phyloP scores from a whole-genome alignment of 2,329 filamentous ascomycete genomes.

The Cercospora zeina region DNA sequence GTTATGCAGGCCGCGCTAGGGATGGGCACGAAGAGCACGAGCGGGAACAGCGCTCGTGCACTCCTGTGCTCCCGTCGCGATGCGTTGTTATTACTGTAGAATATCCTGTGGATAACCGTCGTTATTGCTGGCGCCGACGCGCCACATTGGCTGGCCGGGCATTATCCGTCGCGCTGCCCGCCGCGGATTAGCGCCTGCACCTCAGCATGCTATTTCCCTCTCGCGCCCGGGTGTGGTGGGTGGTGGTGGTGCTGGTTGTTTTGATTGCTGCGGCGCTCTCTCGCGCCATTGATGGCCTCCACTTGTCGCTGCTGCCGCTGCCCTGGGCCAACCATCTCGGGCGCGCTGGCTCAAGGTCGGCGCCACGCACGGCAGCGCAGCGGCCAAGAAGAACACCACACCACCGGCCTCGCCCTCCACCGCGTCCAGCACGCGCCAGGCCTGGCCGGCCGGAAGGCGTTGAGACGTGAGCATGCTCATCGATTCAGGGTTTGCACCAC shows the following conservation, averaged over 20 bases:
- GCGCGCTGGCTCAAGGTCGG: constrained; percentile 25
- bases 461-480: constrained; percentile 25
- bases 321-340: constrained; percentile 29
- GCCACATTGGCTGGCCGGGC: neutral
- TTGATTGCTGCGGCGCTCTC: no score
- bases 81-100: no score
- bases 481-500: neutral
- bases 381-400: constrained; percentile 12
- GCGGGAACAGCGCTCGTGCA: no score
- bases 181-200: constrained; percentile 14
- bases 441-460: constrained; percentile 19
- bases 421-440: neutral
- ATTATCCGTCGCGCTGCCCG: constrained; percentile 4
- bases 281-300: no score
- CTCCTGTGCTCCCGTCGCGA: no score
- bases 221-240: neutral
- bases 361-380: constrained; percentile 19
- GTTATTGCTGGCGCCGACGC: neutral
- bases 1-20: constrained; percentile 23
- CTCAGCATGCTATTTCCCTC: constrained; percentile 6
- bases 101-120: constrained; percentile 15
- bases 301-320: neutral
- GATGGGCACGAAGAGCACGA: constrained; percentile 14
- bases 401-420: neutral
- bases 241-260: neutral